Percentiles rank a stretch among this genome's conserved stretches.
Evolutionary conservation across 2,329 filamentous ascomycete species (phyloP).

Genomic region (Claviceps monticola): DNA sequence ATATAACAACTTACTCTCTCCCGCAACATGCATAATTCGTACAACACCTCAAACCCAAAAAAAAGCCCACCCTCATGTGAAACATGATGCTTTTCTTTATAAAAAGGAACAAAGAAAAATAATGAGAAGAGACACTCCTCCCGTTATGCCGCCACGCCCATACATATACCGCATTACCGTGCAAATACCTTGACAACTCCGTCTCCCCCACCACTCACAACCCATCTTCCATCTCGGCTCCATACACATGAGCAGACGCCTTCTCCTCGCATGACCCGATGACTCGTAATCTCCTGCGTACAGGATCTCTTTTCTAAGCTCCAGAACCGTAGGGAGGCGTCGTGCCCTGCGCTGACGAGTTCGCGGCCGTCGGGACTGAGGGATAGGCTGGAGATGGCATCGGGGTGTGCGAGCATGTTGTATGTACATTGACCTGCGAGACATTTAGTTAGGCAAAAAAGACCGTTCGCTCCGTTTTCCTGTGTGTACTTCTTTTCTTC

Average conservation of each 20-base stretch:
- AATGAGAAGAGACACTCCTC: background rate
- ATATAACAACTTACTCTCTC: background rate
- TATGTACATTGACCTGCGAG: conserved; percentile 92
- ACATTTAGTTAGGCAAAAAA: too few relatives aligned
- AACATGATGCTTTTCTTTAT: too few relatives aligned
- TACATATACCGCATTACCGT: conserved; percentile 23
- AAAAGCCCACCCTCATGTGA: too few relatives aligned
- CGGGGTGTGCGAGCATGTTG: conserved; percentile 92
- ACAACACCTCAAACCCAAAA: background rate
- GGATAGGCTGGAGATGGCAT: conserved; percentile 80
- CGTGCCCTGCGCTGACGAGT: conserved; percentile 89
- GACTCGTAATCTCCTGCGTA: conserved; percentile 86
- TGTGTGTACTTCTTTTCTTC: background rate
- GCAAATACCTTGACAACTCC: conserved; percentile 89
- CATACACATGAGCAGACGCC: conserved; percentile 89
- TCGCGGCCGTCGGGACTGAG: conserved; percentile 88
- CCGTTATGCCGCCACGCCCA: background rate
- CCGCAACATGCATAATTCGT: conserved; percentile 6
- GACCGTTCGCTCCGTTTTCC: background rate
- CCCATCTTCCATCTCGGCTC: conserved; percentile 90
- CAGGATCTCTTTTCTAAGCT: conserved; percentile 89
- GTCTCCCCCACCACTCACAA: conserved; percentile 88
- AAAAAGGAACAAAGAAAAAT: background rate
- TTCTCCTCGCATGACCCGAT: conserved; percentile 89
- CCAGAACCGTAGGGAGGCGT: conserved; percentile 94